Conservation (phyloP, 805 yeast species). For the Hanseniaspora nectarophila region DNA sequence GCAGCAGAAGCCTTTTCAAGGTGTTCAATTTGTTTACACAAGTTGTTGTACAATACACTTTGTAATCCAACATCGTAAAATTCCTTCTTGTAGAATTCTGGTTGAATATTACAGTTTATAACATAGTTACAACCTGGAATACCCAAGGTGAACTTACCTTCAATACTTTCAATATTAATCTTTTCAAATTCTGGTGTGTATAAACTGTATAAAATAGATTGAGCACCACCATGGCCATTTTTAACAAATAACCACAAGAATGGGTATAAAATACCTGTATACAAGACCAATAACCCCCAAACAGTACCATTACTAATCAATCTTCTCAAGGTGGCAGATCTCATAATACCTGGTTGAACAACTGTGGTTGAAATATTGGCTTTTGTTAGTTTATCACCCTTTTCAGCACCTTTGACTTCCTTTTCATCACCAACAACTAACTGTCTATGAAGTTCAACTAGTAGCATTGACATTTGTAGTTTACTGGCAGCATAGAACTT, state of each 20-base stretch:
- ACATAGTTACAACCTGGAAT: conserved; percentile 57
- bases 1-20: conserved; percentile 64
- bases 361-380: conserved; percentile 53
- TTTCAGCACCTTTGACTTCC: conserved; percentile 37
- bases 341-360: conserved; percentile 86
- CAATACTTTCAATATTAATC: conserved; percentile 46
- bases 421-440: conserved; percentile 48
- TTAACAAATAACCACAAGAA: conserved; percentile 72
- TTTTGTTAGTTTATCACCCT: conserved; percentile 49
- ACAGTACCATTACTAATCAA: conserved; percentile 66
- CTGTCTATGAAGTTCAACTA: conserved; percentile 63
- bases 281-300: conserved; percentile 48
- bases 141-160: conserved; percentile 18
- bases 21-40: conserved; percentile 43
- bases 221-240: conserved; percentile 67
- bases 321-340: conserved; percentile 76
- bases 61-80: conserved; percentile 52
- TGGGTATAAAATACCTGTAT: conserved; percentile 54
- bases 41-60: conserved; percentile 45
- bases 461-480: conserved; percentile 60
- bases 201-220: conserved; percentile 56
- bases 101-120: conserved; percentile 19
- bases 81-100: conserved; percentile 50
- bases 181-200: conserved; percentile 59
- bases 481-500: conserved; percentile 73